These are phyloP conservation scores for Mangifera indica DNA, from an alignment of 345 rosid species.

Conservation along the genomic window DNA sequence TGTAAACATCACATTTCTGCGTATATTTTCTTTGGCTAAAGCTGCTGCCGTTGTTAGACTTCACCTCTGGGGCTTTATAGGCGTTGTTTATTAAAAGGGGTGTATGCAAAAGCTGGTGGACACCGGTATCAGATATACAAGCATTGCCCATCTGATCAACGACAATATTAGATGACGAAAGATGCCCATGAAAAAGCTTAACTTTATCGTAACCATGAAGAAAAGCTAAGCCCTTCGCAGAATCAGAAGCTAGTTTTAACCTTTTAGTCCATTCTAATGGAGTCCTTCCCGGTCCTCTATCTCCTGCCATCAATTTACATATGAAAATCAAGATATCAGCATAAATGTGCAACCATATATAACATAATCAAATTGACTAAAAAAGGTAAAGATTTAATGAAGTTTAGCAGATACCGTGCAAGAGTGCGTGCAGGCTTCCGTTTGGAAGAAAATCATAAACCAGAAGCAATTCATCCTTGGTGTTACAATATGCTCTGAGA, in stretches of 20 bases:
- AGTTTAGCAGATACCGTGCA: constrained; percentile 29
- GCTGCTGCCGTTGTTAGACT: constrained; percentile 11
- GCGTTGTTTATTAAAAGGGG: constrained; percentile 15
- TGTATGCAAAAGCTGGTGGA: constrained; percentile 33
- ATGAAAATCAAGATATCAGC: too few relatives aligned
- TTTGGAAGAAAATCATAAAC: constrained; percentile 36
- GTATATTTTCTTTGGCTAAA: constrained; percentile 19
- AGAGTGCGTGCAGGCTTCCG: constrained; percentile 44
- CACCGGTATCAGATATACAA: constrained; percentile 35
- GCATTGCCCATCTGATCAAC: constrained; percentile 33
- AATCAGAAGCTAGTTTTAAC: constrained; percentile 38
- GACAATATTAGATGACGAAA: constrained; percentile 40
- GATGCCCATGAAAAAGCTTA: constrained; percentile 41
- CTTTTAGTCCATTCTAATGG: constrained; percentile 39
- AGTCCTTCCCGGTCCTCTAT: constrained; percentile 47
- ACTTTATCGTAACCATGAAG: constrained; percentile 32
- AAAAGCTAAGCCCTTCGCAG: constrained; percentile 43
- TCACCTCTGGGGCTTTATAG: constrained; percentile 36
- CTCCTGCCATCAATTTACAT: constrained; percentile 15
- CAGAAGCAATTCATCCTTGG: constrained; percentile 39
- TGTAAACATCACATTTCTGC: constrained; percentile 41
- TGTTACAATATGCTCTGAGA: constrained; percentile 36
- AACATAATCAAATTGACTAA: not conserved
- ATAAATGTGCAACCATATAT: too few relatives aligned
- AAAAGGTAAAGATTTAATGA: not conserved